Evolutionary conservation across 768 basidiomycete genomes (phyloP).

Genomic region (Asterophora lycoperdoides): DNA sequence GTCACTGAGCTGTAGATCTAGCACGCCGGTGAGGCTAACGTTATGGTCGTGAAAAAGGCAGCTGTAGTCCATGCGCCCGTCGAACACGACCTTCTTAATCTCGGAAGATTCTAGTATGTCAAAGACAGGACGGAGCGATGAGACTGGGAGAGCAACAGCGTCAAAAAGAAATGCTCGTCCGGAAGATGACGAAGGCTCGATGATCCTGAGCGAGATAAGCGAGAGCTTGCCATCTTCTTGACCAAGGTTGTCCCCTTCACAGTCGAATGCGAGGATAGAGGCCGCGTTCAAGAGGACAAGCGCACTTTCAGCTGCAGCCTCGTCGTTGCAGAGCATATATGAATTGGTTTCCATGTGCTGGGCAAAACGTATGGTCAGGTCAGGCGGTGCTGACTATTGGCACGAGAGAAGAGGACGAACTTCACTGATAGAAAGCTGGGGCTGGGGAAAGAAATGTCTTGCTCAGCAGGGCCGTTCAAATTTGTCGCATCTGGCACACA

Average conservation of each 20-base stretch:
- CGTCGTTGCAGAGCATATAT: background rate
- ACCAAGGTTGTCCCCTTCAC: too few relatives aligned
- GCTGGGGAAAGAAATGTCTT: too few relatives aligned
- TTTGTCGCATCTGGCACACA: too few relatives aligned
- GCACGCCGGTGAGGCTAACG: conserved; percentile 6
- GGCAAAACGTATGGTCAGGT: too few relatives aligned
- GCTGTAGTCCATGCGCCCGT: conserved; percentile 13
- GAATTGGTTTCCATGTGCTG: too few relatives aligned
- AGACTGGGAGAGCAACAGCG: background rate
- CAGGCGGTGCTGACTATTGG: too few relatives aligned
- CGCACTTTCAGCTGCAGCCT: background rate
- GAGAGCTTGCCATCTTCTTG: background rate
- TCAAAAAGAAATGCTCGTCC: conserved; percentile 4
- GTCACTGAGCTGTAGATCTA: conserved; percentile 11
- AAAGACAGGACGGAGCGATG: conserved; percentile 6
- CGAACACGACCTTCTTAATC: conserved; percentile 9
- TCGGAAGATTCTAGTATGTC: conserved; percentile 9
- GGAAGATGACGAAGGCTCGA: background rate
- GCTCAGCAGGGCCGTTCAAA: too few relatives aligned
- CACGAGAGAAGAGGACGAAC: too few relatives aligned
- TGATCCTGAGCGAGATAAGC: conserved; percentile 5
- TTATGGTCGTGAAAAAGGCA: conserved; percentile 9
- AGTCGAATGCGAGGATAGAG: background rate
- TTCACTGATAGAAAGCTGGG: too few relatives aligned
- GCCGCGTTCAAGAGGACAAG: background rate